Base-by-base conservation (phyloP, 768 basidiomycete genomes). In the Lactifluus echinatus region DNA sequence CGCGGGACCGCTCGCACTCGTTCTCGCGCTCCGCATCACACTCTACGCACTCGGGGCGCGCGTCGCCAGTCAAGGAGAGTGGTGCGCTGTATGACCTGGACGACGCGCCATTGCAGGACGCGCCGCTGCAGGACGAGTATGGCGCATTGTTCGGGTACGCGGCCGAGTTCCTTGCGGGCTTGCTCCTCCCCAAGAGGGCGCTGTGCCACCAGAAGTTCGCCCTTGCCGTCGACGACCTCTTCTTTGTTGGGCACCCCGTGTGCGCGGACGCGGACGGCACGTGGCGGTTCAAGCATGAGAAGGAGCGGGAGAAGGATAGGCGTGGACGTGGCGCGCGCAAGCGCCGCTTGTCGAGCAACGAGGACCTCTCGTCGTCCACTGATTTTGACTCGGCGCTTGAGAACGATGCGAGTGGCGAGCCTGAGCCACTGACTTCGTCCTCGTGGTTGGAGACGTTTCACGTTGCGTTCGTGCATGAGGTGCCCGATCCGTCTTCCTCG, bases 141-240 rank as follows among this genome's bases (percentile, higher is more conserved):
- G 81, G 85, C 64, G 71, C 74, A 58, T 72, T 91, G n/a, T 79
- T 98, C 47, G 87, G 87, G 2, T 94, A 89, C 69, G 79, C 86
- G 3, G 74, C 86, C 6, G 85, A 88, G 57, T 89, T 92, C 66
- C 76, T 98, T 29, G 89, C 90, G 24, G 79, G 79, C 43, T 73
- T 95, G 62, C 76, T 98, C 2, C 88, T 87, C 57, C 93, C 95
- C 0, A 78, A 83, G 44, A 72, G 75, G 29, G 77, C 83, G 14
- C 82, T 93, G 69, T 96, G 93, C 65, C 92, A 99, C 70, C 89
- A 92, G 69, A 91, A 91, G 66, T 97, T 96, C 67, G 93, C 95
- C 68, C 79, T 99, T 29, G 72, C 90, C 39, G 86, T 96, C 24
- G 93, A 98, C 67, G 86, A 93, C 64, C 76, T 98, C 24, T 89